phyloP scores from a whole-genome alignment of 441 rosid genomes.

The Theobroma grandiflorum region DNA sequence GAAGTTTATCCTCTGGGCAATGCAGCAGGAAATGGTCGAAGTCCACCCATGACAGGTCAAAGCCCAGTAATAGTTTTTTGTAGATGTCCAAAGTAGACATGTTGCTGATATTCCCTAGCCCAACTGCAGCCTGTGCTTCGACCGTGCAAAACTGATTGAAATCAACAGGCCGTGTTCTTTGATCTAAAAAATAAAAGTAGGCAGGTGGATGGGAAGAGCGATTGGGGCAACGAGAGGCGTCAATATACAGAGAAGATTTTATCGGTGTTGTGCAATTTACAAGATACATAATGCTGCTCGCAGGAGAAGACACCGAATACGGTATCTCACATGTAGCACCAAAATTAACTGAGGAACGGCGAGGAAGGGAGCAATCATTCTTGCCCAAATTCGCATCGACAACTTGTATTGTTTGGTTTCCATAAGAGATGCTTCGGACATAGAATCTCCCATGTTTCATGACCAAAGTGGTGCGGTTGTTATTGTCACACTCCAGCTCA shows the following conservation, averaged over 20 bases:
- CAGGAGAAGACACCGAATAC: no score
- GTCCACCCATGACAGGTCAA: not conserved
- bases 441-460: not conserved
- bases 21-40: no score
- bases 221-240: constrained; percentile 14
- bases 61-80: not conserved
- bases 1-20: not conserved
- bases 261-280: not conserved
- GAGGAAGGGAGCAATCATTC: constrained; percentile 4
- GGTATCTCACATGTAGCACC: no score
- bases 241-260: not conserved
- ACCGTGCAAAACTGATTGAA: constrained; percentile 11
- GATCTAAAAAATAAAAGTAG: constrained; percentile 4
- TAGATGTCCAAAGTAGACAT: not conserved
- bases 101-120: not conserved
- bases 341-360: not conserved
- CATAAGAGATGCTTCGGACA: not conserved
- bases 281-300: not conserved
- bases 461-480: not conserved
- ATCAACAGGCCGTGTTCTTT: not conserved
- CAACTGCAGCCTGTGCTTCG: not conserved
- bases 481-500: not conserved
- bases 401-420: not conserved
- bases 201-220: not conserved
- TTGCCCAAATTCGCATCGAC: not conserved